Base-by-base conservation (phyloP, 2,329 filamentous ascomycete species). In the Pseudogymnoascus sp. region DNA sequence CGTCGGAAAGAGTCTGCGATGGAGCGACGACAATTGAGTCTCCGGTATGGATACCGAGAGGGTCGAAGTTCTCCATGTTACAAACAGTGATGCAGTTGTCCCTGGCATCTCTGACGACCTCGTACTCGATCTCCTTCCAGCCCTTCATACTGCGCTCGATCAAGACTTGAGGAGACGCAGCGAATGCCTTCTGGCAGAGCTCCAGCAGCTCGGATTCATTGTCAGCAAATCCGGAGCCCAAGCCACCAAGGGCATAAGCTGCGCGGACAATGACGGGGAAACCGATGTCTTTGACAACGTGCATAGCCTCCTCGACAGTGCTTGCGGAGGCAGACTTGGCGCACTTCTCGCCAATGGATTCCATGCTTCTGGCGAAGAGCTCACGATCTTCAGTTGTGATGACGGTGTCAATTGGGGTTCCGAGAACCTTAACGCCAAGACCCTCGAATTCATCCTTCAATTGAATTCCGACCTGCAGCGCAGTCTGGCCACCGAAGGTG, bases 11-110 rank as follows among this genome's bases (percentile, higher is more conserved):
- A 0, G 95, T 99, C 77, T 97, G 95, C 3, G 93, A 97, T 42
- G 95, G 95, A 7, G 95, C 95, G 57, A 99, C 95, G 62, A 99
- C 95, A 69, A 99, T 97, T 11, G 93, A 97, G 75, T 99, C 95
- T 75, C 95, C 95, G 2, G 95, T 99, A 74, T 97, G 95, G 67
- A 97, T 97, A 71, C 95, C 95, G 1, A 99, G 86, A 63, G 95
- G 95, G 75, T 99, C 95, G 73, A 99, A 99, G 79, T 99, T 99
- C 80, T 99, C 95, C 95, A 99, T 97, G 81, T 99, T 99, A 77
- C 95, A 99, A 66, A 99, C 95, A 5, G 95, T 99, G 75, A 99
- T 97, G 75, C 95, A 99, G 83, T 97, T 97, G 79, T 99, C 93
- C 71, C 91, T 87, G 64, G 87, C 89, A 80, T 97, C 95, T 72